Evolutionary conservation across 1,139 yeast species (phyloP), one percentile per base, ranked within the genome.

Genomic region (Spencermartinsiella ligniputridi): DNA sequence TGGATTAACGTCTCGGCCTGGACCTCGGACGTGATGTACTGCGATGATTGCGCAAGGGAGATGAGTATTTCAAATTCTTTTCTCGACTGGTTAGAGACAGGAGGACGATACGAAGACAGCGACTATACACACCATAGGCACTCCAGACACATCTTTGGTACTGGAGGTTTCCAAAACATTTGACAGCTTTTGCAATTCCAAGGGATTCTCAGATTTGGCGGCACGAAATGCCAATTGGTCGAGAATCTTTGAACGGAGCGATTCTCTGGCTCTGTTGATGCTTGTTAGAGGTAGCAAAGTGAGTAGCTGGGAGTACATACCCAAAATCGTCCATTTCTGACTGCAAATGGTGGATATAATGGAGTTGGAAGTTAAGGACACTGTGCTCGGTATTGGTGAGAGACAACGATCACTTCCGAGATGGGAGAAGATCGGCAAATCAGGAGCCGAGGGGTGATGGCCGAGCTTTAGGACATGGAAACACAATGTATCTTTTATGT

Each of bases 11-110:
- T 60, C 13, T 64, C 61, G 1, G 85, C 89, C 46, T 81, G 81
- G 3, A 59, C 61, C 17, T 64, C 58, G 41, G 71, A 70, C 47
- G 68, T 59, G 9, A 78, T 70, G 30, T 57, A 58, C 2, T 63
- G 52, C 6, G 82, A 72, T 16, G 87, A 70, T 19, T 72, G 73
- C 44, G 86, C 78, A 21, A 88, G 65, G 0, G 95, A 87, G 42
- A 81, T 58, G 46, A 89, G 66, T 3, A 83, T 79, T 57, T 89
- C 95, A 57, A 81, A 74, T 60, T 88, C 95, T 43, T 75, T 76
- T 29, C 54, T 63, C 41, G 54, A 61, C 63, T 49, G 51, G 19
- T 13, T 21, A 24, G 18, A 30, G 17, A 24, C 6, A 15, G 29
- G 20, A n/a, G 16, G 17, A 17, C 45, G 4, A 29, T 42, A 44